Percentiles rank a stretch among this genome's conserved stretches.
Evolutionary conservation across 176 grass and related monocot genomes (phyloP).

Genomic region (Typha latifolia): DNA sequence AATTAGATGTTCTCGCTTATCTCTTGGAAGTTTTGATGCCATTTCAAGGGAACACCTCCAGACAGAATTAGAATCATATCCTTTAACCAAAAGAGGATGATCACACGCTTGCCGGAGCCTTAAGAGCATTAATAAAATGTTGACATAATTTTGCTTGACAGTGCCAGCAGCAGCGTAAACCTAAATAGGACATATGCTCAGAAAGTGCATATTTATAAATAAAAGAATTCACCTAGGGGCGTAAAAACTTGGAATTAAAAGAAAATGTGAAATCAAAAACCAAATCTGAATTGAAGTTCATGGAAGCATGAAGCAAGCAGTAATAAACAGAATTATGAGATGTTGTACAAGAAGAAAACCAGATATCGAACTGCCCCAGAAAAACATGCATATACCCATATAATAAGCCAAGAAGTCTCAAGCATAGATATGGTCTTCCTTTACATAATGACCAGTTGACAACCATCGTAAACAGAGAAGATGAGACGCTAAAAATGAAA

Average conservation of each 20-base stretch:
- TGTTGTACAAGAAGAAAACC: constrained; percentile 1
- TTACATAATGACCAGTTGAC: too few relatives aligned
- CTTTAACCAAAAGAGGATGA: constrained; percentile 81
- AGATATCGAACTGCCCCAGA: neutral
- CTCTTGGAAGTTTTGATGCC: constrained; percentile 57
- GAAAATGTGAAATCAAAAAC: neutral
- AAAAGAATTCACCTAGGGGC: constrained; percentile 4
- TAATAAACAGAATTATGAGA: neutral
- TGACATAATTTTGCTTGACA: constrained; percentile 98
- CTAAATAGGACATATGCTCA: constrained; percentile 24
- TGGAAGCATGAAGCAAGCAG: neutral
- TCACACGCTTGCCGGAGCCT: constrained; percentile 91
- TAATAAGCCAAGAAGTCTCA: too few relatives aligned
- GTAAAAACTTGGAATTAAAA: neutral
- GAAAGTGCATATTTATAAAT: constrained; percentile 1
- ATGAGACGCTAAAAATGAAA: too few relatives aligned
- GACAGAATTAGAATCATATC: constrained; percentile 44
- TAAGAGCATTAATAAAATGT: constrained; percentile 97
- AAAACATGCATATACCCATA: too few relatives aligned
- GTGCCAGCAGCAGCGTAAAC: constrained; percentile 93
- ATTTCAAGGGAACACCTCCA: constrained; percentile 70
- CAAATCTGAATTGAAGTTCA: neutral
- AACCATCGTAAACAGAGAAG: too few relatives aligned
- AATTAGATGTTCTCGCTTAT: constrained; percentile 63
- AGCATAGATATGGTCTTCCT: too few relatives aligned